phyloP scores from a whole-genome alignment of 1,284 basidiomycete species.

The Austroboletus niveus region DNA sequence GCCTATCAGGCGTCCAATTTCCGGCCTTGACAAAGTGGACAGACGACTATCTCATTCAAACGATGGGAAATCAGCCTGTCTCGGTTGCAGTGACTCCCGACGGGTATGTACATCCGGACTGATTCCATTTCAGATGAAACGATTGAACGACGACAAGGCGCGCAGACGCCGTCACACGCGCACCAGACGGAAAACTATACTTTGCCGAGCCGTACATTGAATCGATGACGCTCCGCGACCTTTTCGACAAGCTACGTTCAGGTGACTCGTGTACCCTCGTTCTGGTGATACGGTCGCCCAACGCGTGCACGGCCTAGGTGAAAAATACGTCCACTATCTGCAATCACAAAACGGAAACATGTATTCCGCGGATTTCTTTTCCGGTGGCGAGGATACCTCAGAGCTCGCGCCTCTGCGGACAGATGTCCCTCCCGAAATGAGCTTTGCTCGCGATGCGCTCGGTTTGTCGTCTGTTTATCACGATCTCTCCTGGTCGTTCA shows the following conservation, averaged over 20 bases:
- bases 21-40: constrained; percentile 53
- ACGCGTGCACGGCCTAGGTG: constrained; percentile 2
- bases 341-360: constrained; percentile 93
- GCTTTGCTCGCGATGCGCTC: constrained; percentile 76
- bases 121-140: neutral
- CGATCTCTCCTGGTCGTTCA: neutral
- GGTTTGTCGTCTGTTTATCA: constrained; percentile 45
- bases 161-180: constrained; percentile 69
- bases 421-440: constrained; percentile 65
- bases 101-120: constrained; percentile 32
- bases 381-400: constrained; percentile 38
- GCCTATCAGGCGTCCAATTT: constrained; percentile 39
- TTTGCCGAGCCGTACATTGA: constrained; percentile 78
- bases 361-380: constrained; percentile 49
- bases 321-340: constrained; percentile 59
- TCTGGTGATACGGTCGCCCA: constrained; percentile 1
- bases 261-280: constrained; percentile 22
- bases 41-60: constrained; percentile 56
- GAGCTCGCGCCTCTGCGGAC: constrained; percentile 62
- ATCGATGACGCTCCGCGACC: constrained; percentile 59
- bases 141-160: constrained; percentile 17
- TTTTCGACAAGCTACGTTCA: constrained; percentile 50
- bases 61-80: constrained; percentile 54
- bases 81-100: constrained; percentile 83
- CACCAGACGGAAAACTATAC: constrained; percentile 56